Evolutionary conservation across 2,329 filamentous ascomycete genomes (phyloP).

Genomic region (Exophiala spinifera): DNA sequence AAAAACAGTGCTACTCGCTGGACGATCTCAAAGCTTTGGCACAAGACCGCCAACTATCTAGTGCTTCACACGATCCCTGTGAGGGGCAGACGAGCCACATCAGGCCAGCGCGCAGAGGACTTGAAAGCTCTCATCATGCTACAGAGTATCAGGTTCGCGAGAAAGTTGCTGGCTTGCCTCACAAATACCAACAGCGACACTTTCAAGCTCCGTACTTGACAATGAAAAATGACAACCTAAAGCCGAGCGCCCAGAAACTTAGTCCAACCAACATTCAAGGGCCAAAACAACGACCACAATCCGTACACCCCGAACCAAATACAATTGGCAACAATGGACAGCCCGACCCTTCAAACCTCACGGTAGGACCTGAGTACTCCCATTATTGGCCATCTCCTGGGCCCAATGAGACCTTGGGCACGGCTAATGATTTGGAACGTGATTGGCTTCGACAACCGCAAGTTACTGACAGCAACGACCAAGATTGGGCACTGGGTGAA

Average conservation of each 20-base stretch:
- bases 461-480: too few species aligned
- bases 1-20: constrained; percentile 14
- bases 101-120: too few species aligned
- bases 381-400: neutral
- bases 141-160: too few species aligned
- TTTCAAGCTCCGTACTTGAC: too few species aligned
- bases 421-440: neutral
- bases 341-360: neutral
- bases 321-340: neutral
- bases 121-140: too few species aligned
- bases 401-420: too few species aligned
- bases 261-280: too few species aligned
- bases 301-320: neutral
- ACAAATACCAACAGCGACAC: too few species aligned
- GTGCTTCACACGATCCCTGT: neutral
- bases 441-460: neutral
- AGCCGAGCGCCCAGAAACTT: too few species aligned
- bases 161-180: too few species aligned
- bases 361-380: neutral
- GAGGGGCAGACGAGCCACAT: too few species aligned
- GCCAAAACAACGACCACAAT: neutral
- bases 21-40: constrained; percentile 22
- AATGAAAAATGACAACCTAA: too few species aligned
- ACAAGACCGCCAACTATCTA: neutral
- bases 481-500: neutral